Base-by-base conservation (phyloP, 805 yeast genomes). In the Yamadazyma phyllophila region DNA sequence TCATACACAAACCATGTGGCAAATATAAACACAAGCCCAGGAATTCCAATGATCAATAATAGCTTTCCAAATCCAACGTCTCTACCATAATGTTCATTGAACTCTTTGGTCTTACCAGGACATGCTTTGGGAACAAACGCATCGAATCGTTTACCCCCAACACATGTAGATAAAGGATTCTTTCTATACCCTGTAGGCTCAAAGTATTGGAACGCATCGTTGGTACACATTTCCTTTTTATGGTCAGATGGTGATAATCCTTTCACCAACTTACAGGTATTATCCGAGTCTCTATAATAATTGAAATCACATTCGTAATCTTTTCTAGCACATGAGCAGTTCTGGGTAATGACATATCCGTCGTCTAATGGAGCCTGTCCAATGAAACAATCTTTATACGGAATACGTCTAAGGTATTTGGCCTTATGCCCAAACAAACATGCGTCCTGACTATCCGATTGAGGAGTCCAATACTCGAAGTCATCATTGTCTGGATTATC, bases 301-400 rank as follows among this genome's bases (percentile, higher is more conserved):
- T 91, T 91, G 70, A 82, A 88, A 63, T 94, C 99, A 76, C 99
- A 94, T 65, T 94, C 99, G 59, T 71, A 94, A 56, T 92, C 99
- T 43, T 78, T 77, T 63, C 96, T 78, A 0, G 94, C 76, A 69
- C 99, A 94, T 1, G 84, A 61, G 68, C 99, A 94, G 61, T 87
- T 83, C 48, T 80, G 71, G 9, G 77, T 61, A 10, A 77, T 70
- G 52, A 74, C 76, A 58, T 73, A 78, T 1, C 87, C 90, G 26
- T 77, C 69, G 24, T 68, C 61, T 35, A 87, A 70, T 9, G 76
- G 76, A 2, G 82, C 80, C 44, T 78, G 78, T 11, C 84, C 84
- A 50, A 88, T 83, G 58, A 82, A 86, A 65, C 96, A 92, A 51
- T 82, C 79, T 13, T 73, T 76, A 17, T 80, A 80, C 11, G 46